Base-by-base conservation (phyloP, 2,329 filamentous ascomycete genomes). In the Trichoderma sp. region DNA sequence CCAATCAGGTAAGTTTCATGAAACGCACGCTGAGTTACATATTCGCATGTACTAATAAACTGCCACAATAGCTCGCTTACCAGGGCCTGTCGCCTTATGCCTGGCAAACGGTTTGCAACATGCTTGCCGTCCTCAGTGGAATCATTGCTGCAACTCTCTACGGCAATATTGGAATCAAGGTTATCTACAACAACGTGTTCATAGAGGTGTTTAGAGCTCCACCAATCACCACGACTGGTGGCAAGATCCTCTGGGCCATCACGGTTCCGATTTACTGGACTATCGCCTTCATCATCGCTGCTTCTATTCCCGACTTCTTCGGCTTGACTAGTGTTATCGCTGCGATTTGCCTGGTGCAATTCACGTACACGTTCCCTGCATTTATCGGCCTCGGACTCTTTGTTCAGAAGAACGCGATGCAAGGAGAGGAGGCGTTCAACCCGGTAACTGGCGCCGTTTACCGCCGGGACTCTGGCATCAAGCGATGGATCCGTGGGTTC, bases 291-390 rank as follows among this genome's bases (percentile, higher is more conserved):
- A 76, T 88, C 28, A 78, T 90, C 64, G 85, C 83, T 2, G 85
- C 85, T 6, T 84, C 85, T 1, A 85, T 90, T 26, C 88, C 88
- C 28, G 82, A 88, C 73, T 84, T 87, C 71, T 82, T 81, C 9
- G 82, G 82, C 59, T 77, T 87, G 57, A 80, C 82, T 28, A 82
- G 82, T 3, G 80, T 90, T 57, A 84, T 89, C 23, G 84, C 84
- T 4, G 87, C 87, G 2, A 77, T 87, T 2, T 87, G 85, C 74
- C 87, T 88, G 70, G 77, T 90, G 68, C 85, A 88, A 72, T 89
- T 90, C 78, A 87, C 85, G 3, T 90, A 90, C 78, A 88, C 86
- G 3, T 86, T 90, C 75, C 87, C 88, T 0, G 85, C 86, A 8
- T 62, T 77, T 8, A 72, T 76, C 57, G 74, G 73, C 15, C 58